Percentiles rank a stretch among this genome's conserved stretches.
phyloP scores from a whole-genome alignment of 805 yeast genomes.

The Ogataea trehaloabstinens region DNA sequence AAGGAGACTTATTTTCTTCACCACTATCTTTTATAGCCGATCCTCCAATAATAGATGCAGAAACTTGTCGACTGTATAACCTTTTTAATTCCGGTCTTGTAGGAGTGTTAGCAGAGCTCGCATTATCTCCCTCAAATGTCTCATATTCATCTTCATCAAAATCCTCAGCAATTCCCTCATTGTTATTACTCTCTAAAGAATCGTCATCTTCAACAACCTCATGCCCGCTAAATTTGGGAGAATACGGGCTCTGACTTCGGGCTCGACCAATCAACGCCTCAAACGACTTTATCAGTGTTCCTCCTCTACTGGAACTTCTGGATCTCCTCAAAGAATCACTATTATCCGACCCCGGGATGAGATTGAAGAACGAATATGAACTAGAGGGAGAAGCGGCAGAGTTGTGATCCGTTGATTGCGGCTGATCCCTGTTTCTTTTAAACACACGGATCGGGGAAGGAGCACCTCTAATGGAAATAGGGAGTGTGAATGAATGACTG shows the following conservation, averaged over 20 bases:
- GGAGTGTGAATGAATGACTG: slow-evolving; percentile 1
- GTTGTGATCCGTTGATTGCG: neutral
- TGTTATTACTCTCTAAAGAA: slow-evolving; percentile 20
- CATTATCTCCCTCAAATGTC: neutral
- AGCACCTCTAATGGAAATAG: neutral
- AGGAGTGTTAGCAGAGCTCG: neutral
- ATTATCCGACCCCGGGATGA: neutral
- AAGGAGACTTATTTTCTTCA: neutral
- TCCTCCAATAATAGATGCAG: slow-evolving; percentile 47
- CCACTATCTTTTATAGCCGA: neutral
- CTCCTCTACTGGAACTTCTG: neutral
- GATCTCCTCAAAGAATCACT: neutral
- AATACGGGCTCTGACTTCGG: slow-evolving; percentile 1
- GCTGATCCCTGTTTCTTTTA: neutral
- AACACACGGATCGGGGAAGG: neutral
- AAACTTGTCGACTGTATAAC: slow-evolving; percentile 25
- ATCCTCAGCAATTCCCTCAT: slow-evolving; percentile 20
- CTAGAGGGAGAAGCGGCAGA: neutral
- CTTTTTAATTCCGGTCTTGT: neutral
- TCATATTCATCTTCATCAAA: slow-evolving; percentile 21
- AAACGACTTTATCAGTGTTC: neutral
- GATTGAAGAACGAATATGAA: neutral
- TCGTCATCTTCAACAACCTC: slow-evolving; percentile 18
- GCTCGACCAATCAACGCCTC: neutral
- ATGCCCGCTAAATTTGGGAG: slow-evolving; percentile 2